A percentile compares a stretch with the other conserved stretches of the same genome.
phyloP scores from a whole-genome alignment of 75 land plant species.

The Pinus taeda region DNA sequence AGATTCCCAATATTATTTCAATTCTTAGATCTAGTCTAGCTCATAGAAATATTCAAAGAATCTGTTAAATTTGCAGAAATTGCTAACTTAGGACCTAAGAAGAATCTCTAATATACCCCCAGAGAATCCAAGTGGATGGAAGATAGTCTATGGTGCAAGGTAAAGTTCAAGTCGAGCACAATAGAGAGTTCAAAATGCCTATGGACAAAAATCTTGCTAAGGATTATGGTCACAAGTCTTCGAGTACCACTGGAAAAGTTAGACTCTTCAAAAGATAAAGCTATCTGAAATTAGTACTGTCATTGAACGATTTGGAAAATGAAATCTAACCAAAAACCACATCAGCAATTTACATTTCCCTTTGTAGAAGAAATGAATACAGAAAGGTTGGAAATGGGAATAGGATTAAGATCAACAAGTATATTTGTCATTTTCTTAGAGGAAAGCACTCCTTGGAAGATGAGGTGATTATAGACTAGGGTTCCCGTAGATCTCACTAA shows the following conservation, averaged over 20 bases:
- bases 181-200: not conserved
- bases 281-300: not conserved
- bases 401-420: not conserved
- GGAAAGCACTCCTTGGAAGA: too few species aligned
- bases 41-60: not conserved
- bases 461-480: too few species aligned
- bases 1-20: not conserved
- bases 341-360: not conserved
- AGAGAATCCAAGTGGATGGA: not conserved
- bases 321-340: not conserved
- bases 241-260: not conserved
- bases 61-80: too few species aligned
- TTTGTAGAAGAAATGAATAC: not conserved
- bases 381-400: not conserved
- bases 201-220: not conserved
- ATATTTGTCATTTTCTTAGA: not conserved
- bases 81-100: not conserved
- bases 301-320: not conserved
- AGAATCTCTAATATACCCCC: not conserved
- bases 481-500: too few species aligned
- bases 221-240: not conserved
- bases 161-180: not conserved
- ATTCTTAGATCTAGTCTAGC: not conserved
- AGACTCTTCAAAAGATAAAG: not conserved
- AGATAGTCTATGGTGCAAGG: not conserved